These are phyloP conservation scores for Stipa capillata DNA, from an alignment of 176 grass and related monocot species.

Conservation along the genomic window DNA sequence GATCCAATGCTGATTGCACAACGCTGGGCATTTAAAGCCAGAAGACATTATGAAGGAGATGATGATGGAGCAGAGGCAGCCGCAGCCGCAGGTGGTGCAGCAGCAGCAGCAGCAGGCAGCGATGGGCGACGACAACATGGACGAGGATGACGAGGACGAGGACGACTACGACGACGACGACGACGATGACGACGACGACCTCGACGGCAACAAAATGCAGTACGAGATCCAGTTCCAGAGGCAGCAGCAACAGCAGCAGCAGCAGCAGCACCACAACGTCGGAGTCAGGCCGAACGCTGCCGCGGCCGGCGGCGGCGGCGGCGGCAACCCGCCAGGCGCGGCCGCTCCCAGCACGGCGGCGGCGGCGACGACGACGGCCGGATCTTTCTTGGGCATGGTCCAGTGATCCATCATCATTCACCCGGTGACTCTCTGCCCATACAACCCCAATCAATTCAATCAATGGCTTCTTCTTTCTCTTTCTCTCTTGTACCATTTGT, in stretches of 20 bases:
- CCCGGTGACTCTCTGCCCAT: conserved; percentile 25
- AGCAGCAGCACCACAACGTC: conserved; percentile 39
- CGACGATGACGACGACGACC: conserved; percentile 51
- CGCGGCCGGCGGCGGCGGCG: not conserved
- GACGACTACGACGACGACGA: conserved; percentile 48
- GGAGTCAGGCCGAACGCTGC: conserved; percentile 37
- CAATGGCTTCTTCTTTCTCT: conserved; percentile 9
- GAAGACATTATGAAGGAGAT: conserved; percentile 86
- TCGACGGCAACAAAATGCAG: conserved; percentile 64
- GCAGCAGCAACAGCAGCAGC: conserved; percentile 33
- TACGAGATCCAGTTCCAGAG: conserved; percentile 91
- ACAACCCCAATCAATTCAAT: not conserved
- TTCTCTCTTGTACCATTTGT: conserved; percentile 44
- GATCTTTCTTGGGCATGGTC: conserved; percentile 97
- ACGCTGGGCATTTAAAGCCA: conserved; percentile 75
- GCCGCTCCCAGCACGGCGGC: conserved; percentile 34
- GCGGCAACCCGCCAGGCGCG: conserved; percentile 26
- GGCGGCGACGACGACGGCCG: conserved; percentile 47
- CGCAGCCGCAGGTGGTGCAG: conserved; percentile 25
- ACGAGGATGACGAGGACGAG: conserved; percentile 47
- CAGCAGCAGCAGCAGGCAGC: not conserved
- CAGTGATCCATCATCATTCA: conserved; percentile 32
- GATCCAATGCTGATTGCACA: conserved; percentile 58
- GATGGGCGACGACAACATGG: conserved; percentile 54
- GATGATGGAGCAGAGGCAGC: conserved; percentile 48